Conservation (phyloP, 805 yeast species). For the Komagataella pastoris region DNA sequence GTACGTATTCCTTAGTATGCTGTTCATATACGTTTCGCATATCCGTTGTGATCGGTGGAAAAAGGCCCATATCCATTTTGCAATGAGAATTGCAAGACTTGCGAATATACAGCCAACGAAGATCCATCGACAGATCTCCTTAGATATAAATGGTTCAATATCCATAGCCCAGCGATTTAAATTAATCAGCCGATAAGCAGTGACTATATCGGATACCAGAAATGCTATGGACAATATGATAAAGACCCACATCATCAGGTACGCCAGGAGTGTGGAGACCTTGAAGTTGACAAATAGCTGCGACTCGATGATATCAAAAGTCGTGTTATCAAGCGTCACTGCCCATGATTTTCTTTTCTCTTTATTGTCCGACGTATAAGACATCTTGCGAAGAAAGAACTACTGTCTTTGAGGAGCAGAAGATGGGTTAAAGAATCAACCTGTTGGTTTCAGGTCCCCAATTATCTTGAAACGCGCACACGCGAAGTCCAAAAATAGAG, state of each 20-base stretch:
- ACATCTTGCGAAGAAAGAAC: background rate
- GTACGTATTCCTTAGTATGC: constrained; percentile 44
- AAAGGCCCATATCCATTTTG: constrained; percentile 46
- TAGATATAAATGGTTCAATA: constrained; percentile 31
- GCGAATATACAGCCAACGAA: constrained; percentile 71
- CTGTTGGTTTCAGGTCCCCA: background rate
- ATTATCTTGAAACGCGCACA: background rate
- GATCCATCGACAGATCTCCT: constrained; percentile 51
- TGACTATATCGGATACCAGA: constrained; percentile 61
- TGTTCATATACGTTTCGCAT: constrained; percentile 56
- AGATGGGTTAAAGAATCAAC: background rate
- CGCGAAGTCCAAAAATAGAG: background rate
- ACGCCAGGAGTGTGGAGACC: constrained; percentile 29
- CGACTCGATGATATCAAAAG: constrained; percentile 36
- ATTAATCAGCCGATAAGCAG: constrained; percentile 62
- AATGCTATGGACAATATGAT: constrained; percentile 38
- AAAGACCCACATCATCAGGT: constrained; percentile 22
- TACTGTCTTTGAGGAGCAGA: background rate
- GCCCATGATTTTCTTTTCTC: constrained; percentile 14
- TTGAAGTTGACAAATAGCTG: constrained; percentile 30
- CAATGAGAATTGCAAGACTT: constrained; percentile 43
- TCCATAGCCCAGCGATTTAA: constrained; percentile 55
- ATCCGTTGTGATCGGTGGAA: constrained; percentile 50
- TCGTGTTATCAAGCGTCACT: constrained; percentile 19
- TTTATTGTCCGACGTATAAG: background rate